A percentile compares a stretch with the other conserved stretches of the same genome.
Conservation (phyloP, 305 asterid species). For the Fraxinus dipetala region DNA sequence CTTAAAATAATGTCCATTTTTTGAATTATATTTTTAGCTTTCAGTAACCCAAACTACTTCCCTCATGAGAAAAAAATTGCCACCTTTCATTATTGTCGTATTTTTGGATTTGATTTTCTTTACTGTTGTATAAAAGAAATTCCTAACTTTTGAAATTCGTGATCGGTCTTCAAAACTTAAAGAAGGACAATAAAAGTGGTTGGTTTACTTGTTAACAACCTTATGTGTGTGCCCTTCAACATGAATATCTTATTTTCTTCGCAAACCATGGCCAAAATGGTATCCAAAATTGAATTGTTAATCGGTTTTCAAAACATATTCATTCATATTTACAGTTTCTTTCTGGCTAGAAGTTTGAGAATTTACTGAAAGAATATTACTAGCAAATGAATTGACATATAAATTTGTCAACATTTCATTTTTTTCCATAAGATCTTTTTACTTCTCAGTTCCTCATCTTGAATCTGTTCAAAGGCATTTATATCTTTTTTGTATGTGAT, state of each 20-base stretch:
- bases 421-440: background rate
- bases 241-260: background rate
- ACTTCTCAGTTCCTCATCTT: background rate
- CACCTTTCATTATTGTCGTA: background rate
- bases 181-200: background rate
- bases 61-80: background rate
- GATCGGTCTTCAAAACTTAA: background rate
- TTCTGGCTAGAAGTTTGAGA: background rate
- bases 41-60: background rate
- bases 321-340: background rate
- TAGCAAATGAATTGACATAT: background rate
- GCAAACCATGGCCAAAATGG: background rate
- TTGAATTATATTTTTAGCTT: background rate
- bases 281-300: background rate
- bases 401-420: background rate
- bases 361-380: background rate
- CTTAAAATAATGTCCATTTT: background rate
- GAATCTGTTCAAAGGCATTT: background rate
- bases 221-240: background rate
- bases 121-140: background rate
- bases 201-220: background rate
- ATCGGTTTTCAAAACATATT: background rate
- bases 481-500: background rate
- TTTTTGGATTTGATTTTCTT: background rate
- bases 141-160: background rate